Conservation (phyloP, 1,284 basidiomycete species). For the Rhodotorula sp. region DNA sequence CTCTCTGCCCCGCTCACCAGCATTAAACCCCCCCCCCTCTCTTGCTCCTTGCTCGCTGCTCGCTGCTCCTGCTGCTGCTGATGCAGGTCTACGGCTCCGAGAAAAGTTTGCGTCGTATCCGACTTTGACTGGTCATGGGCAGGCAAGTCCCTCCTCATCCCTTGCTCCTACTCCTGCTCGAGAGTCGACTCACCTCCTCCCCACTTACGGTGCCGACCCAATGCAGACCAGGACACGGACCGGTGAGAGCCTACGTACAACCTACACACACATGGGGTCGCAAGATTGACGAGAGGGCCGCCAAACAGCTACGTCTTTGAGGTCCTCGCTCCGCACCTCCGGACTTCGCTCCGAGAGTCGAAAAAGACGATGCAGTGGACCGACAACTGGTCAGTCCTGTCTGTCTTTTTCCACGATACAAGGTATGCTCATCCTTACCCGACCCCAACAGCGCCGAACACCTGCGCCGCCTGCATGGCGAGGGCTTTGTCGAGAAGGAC, state of each 20-base stretch:
- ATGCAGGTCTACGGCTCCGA: neutral
- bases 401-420: neutral
- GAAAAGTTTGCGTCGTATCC: conserved; percentile 62
- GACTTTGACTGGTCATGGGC: conserved; percentile 84
- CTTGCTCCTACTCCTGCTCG: no score
- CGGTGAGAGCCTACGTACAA: conserved; percentile 49
- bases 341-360: conserved; percentile 74
- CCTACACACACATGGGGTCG: accelerated
- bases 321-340: conserved; percentile 78
- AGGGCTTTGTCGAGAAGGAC: conserved; percentile 67
- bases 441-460: conserved; percentile 37
- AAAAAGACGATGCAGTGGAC: conserved; percentile 78
- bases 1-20: no score
- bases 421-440: neutral
- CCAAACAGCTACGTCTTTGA: conserved; percentile 74
- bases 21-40: no score
- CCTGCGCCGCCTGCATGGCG: conserved; percentile 61
- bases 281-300: neutral
- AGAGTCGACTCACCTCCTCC: no score
- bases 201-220: neutral
- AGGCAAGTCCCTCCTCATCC: neutral
- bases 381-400: conserved; percentile 73
- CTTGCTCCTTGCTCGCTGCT: neutral
- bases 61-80: neutral
- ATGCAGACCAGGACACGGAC: conserved; percentile 92